Percentiles rank a stretch among this genome's conserved stretches.
Evolutionary conservation across 768 basidiomycete species (phyloP).

Genomic region (Termitomyces eurrhizus): DNA sequence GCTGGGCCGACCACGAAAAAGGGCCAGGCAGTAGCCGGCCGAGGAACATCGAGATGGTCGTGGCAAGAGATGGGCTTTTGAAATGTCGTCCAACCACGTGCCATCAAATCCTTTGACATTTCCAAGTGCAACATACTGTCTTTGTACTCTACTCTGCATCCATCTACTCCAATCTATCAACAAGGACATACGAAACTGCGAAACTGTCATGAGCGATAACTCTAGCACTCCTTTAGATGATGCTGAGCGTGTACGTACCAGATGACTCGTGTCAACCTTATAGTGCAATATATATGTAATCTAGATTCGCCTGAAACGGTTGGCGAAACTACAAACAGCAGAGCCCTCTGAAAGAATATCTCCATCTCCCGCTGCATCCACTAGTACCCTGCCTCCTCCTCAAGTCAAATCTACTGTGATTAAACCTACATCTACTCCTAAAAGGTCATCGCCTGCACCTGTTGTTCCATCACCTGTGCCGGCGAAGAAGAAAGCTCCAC

Average conservation of each 20-base stretch:
- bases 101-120: not conserved
- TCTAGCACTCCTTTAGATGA: conserved; percentile 60
- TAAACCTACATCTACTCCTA: conserved; percentile 33
- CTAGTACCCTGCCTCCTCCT: conserved; percentile 25
- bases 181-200: conserved; percentile 2
- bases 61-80: not conserved
- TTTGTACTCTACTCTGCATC: not conserved
- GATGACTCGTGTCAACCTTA: not conserved
- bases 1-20: conserved; percentile 14
- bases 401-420: conserved; percentile 27
- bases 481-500: conserved; percentile 47
- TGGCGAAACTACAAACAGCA: conserved; percentile 73
- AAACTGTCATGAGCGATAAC: conserved; percentile 34
- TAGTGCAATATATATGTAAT: not conserved
- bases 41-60: conserved; percentile 12
- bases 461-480: conserved; percentile 28
- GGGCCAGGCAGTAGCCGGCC: conserved; percentile 8
- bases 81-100: conserved; percentile 14
- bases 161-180: conserved; percentile 7
- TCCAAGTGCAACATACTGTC: not conserved
- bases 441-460: conserved; percentile 27
- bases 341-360: conserved; percentile 28
- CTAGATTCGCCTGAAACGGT: conserved; percentile 88
- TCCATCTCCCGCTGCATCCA: conserved; percentile 34
- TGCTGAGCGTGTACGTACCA: conserved; percentile 66